Evolutionary conservation across 169 alveolate genomes (phyloP).

Genomic region (Plasmodium gaboni): DNA sequence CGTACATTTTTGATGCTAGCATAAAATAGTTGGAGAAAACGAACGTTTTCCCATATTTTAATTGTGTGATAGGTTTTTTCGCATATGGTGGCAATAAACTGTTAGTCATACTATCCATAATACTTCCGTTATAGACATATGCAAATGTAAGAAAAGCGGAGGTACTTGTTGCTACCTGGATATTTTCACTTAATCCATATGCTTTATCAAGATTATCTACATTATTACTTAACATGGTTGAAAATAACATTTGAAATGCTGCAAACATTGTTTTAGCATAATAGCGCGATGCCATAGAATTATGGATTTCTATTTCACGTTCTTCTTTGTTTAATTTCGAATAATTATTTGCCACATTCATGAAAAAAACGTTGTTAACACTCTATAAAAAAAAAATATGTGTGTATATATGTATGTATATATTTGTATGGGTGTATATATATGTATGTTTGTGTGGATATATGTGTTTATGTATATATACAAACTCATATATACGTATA

Average conservation of each 20-base stretch:
- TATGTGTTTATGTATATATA: too few relatives aligned
- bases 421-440: too few relatives aligned
- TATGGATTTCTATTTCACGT: constrained; percentile 15
- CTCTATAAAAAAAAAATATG: constrained; percentile 5
- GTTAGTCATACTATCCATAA: not conserved
- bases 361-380: constrained; percentile 11
- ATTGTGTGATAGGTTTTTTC: constrained; percentile 6
- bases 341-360: constrained; percentile 28
- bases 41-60: constrained; percentile 14
- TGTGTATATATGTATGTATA: not conserved
- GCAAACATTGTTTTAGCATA: constrained; percentile 26
- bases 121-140: not conserved
- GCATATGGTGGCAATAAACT: constrained; percentile 6
- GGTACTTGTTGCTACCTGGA: not conserved
- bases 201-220: not conserved
- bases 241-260: constrained; percentile 26
- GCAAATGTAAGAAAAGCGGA: not conserved
- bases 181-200: not conserved
- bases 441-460: too few relatives aligned
- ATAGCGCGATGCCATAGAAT: constrained; percentile 40
- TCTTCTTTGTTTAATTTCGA: constrained; percentile 42
- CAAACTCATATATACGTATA: too few relatives aligned
- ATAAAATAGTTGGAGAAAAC: constrained; percentile 24
- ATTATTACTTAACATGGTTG: not conserved
- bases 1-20: not conserved